Percentiles rank a stretch among this genome's conserved stretches.
phyloP scores from a whole-genome alignment of 2,329 filamentous ascomycete genomes.

The Aspergillus vadensis region DNA sequence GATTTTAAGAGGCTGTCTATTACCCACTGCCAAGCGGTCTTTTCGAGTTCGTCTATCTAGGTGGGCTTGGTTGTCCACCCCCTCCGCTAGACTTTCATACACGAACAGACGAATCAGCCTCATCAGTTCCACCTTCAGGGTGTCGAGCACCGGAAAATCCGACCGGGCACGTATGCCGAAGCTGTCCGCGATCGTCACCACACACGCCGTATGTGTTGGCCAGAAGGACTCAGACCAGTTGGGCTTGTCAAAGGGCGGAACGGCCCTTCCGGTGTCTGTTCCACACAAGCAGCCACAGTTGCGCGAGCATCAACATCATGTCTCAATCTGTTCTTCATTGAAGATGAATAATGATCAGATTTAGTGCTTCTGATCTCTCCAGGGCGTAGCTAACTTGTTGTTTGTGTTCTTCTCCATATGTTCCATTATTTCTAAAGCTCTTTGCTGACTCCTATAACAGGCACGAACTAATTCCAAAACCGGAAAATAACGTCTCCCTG shows the following conservation, averaged over 20 bases:
- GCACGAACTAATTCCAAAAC: not conserved
- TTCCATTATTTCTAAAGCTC: not conserved
- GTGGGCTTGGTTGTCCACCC: slow-evolving; percentile 6
- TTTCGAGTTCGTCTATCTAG: slow-evolving; percentile 4
- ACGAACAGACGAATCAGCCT: slow-evolving; percentile 6
- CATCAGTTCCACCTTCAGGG: not conserved
- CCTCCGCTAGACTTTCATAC: not conserved
- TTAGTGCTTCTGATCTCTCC: not conserved
- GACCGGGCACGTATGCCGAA: not conserved
- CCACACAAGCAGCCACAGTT: not conserved
- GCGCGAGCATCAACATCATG: not conserved
- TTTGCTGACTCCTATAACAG: not conserved
- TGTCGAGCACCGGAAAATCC: not conserved
- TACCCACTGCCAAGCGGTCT: slow-evolving; percentile 6
- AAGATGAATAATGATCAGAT: not conserved
- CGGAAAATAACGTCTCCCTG: not conserved
- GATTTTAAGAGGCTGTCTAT: not conserved
- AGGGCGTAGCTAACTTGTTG: not conserved
- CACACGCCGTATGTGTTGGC: not conserved
- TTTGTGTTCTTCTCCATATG: not conserved
- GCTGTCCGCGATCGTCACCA: slow-evolving; percentile 2
- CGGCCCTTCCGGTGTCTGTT: slow-evolving; percentile 2
- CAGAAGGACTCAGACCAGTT: not conserved
- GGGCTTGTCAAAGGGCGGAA: not conserved
- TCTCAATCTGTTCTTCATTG: not conserved